phyloP scores from a whole-genome alignment of 352 stramenopile species.

The Poterioochromonas sp. region DNA sequence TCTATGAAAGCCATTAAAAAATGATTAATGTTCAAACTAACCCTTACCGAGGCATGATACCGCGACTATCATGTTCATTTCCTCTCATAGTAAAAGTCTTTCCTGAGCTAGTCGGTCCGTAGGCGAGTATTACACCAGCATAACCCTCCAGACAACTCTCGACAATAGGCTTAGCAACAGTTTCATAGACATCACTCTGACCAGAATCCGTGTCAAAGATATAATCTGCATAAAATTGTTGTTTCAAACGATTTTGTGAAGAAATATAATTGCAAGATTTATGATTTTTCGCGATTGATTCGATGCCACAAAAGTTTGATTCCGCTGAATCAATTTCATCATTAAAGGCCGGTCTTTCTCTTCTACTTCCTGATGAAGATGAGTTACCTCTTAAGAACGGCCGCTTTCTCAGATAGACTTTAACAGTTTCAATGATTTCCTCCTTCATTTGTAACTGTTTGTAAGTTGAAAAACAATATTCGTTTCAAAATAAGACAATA shows the following conservation, averaged over 20 bases:
- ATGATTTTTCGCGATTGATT: background rate
- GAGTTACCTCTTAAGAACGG: background rate
- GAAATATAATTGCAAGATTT: background rate
- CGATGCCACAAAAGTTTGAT: background rate
- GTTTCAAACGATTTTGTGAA: background rate
- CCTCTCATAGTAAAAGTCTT: conserved; percentile 34
- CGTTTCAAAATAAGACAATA: no score
- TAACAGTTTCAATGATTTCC: background rate
- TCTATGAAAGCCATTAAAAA: background rate
- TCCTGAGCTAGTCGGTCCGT: conserved; percentile 54
- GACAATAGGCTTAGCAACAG: conserved; percentile 80
- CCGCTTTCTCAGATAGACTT: conserved; percentile 3
- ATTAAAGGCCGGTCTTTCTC: background rate
- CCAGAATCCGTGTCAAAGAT: background rate
- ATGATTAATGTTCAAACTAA: background rate
- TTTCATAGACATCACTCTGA: conserved; percentile 59
- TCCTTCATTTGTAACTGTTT: no score
- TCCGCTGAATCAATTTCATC: background rate
- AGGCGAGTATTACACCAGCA: conserved; percentile 91
- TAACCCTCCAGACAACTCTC: conserved; percentile 61
- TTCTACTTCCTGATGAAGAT: background rate
- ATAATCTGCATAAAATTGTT: background rate
- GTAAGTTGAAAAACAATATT: no score
- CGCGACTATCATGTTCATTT: conserved; percentile 9
- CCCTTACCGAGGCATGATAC: conserved; percentile 18